phyloP scores from a whole-genome alignment of 805 yeast genomes.

The Yamadazyma endophytica region DNA sequence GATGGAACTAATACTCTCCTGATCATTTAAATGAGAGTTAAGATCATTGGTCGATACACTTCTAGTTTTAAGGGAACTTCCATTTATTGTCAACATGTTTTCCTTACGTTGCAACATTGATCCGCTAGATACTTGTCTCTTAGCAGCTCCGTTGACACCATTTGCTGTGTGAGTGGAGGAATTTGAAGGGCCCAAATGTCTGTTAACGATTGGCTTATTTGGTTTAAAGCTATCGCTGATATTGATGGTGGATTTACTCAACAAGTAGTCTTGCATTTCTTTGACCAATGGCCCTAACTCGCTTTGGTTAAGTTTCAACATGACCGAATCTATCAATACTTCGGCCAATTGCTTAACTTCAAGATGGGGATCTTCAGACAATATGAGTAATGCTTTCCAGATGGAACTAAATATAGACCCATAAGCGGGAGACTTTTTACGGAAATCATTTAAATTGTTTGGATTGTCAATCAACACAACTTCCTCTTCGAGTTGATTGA shows the following conservation, averaged over 20 bases:
- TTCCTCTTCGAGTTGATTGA: slow-evolving; percentile 79
- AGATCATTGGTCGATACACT: slow-evolving; percentile 22
- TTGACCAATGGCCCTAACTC: slow-evolving; percentile 60
- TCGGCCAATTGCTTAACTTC: slow-evolving; percentile 75
- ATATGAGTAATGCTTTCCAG: slow-evolving; percentile 79
- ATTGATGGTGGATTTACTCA: slow-evolving; percentile 45
- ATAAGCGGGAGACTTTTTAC: slow-evolving; percentile 72
- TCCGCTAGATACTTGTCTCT: slow-evolving; percentile 22
- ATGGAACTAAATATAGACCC: slow-evolving; percentile 81
- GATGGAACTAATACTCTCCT: slow-evolving; percentile 16
- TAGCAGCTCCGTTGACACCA: neutral
- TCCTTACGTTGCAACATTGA: slow-evolving; percentile 14
- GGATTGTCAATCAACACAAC: slow-evolving; percentile 61
- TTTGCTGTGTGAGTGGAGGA: slow-evolving; percentile 2
- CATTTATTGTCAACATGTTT: slow-evolving; percentile 25
- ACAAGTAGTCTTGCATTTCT: slow-evolving; percentile 61
- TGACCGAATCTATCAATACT: slow-evolving; percentile 68
- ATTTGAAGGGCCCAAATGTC: slow-evolving; percentile 18
- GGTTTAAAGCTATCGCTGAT: slow-evolving; percentile 39
- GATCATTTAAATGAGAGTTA: slow-evolving; percentile 10
- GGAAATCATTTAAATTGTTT: slow-evolving; percentile 59
- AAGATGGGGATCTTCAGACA: slow-evolving; percentile 83
- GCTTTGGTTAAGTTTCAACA: slow-evolving; percentile 59
- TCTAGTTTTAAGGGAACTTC: slow-evolving; percentile 22
- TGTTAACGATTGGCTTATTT: slow-evolving; percentile 31